phyloP scores from a whole-genome alignment of 2,329 filamentous ascomycete genomes.

The Helotiales sp. region DNA sequence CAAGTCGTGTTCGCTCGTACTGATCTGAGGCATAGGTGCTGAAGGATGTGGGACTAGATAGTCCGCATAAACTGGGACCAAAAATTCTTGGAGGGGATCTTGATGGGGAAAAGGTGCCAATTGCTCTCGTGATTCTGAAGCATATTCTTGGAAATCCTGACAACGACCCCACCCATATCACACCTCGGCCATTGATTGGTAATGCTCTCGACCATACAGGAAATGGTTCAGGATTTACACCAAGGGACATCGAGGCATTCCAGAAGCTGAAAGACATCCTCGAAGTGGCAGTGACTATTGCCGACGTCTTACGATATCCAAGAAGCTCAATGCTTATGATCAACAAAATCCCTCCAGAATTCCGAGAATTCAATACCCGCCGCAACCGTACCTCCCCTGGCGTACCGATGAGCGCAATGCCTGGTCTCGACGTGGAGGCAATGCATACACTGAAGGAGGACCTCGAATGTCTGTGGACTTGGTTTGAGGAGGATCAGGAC shows the following conservation, averaged over 20 bases:
- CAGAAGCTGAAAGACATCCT: conserved; percentile 8
- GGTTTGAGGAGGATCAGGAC: not conserved
- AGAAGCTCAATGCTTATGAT: conserved; percentile 4
- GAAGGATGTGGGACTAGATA: not conserved
- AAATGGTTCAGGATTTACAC: too few species aligned
- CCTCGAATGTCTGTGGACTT: not conserved
- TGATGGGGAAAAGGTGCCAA: not conserved
- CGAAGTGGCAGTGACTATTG: conserved; percentile 2
- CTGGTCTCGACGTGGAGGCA: too few species aligned
- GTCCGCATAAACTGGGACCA: not conserved
- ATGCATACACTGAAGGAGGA: not conserved
- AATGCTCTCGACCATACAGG: too few species aligned
- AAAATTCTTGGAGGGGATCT: not conserved
- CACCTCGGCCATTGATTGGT: too few species aligned
- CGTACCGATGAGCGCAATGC: too few species aligned
- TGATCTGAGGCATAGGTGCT: not conserved
- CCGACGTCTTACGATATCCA: conserved; percentile 7
- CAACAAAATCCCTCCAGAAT: conserved; percentile 7
- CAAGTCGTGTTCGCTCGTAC: not conserved
- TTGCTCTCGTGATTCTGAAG: not conserved
- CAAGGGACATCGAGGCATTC: too few species aligned
- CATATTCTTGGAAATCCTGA: too few species aligned
- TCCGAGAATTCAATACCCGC: conserved; percentile 5
- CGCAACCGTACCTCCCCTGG: not conserved
- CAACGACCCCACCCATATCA: too few species aligned